Evolutionary conservation across 352 stramenopile species (phyloP).

Genomic region (Globisporangium nodosum): DNA sequence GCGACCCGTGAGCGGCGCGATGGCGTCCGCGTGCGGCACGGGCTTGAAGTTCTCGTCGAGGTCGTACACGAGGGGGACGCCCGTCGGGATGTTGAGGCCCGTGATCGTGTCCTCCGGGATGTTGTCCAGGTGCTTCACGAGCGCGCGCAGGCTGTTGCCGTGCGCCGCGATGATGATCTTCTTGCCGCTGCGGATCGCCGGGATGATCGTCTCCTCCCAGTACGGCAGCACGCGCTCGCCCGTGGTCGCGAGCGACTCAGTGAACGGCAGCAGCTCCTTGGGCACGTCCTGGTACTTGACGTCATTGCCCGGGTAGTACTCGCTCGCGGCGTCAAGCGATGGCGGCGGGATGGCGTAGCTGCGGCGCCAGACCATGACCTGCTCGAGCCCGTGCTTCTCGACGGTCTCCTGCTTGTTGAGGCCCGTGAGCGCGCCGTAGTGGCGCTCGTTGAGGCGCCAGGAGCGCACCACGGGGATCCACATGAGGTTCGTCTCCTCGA

Average conservation of each 20-base stretch:
- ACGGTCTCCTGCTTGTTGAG: slow-evolving; percentile 99
- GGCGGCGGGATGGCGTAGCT: slow-evolving; percentile 97
- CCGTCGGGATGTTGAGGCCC: slow-evolving; percentile 96
- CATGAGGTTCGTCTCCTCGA: slow-evolving; percentile 97
- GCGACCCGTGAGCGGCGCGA: slow-evolving; percentile 72
- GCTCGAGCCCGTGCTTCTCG: slow-evolving; percentile 97
- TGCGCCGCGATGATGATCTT: slow-evolving; percentile 97
- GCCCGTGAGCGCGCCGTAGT: slow-evolving; percentile 97
- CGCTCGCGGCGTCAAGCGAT: slow-evolving; percentile 78
- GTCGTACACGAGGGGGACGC: slow-evolving; percentile 95
- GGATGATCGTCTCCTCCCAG: slow-evolving; percentile 94
- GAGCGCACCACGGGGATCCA: slow-evolving; percentile 95
- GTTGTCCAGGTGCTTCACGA: slow-evolving; percentile 98
- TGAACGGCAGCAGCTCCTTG: slow-evolving; percentile 89
- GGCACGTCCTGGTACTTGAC: slow-evolving; percentile 89
- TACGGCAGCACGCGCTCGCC: slow-evolving; percentile 94
- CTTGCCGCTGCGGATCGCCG: slow-evolving; percentile 92
- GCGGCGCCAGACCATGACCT: slow-evolving; percentile 97
- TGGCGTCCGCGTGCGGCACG: slow-evolving; percentile 91
- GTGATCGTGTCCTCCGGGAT: slow-evolving; percentile 97
- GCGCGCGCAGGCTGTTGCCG: slow-evolving; percentile 96
- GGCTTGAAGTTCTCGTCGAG: slow-evolving; percentile 97
- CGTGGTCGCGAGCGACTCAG: slow-evolving; percentile 92
- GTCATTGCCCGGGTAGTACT: slow-evolving; percentile 90
- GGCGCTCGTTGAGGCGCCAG: slow-evolving; percentile 97